Conservation (phyloP, 352 stramenopile species). For the Phytopythium helicoides region DNA sequence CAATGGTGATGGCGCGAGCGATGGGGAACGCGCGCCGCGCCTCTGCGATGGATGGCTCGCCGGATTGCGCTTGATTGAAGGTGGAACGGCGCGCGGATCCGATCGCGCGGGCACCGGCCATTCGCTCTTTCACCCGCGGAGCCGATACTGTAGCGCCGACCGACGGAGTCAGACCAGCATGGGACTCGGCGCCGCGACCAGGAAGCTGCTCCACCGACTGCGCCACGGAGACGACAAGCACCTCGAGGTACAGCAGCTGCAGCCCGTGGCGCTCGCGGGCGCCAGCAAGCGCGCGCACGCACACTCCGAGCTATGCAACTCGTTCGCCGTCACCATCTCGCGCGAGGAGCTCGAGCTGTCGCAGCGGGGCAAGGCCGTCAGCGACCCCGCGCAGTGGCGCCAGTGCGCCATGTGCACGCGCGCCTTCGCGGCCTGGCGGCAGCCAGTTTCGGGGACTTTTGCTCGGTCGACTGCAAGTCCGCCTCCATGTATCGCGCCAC, state of each 20-base stretch:
- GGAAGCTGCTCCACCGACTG: constrained; percentile 49
- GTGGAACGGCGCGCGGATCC: no score
- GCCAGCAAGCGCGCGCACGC: constrained; percentile 51
- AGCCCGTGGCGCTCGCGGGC: constrained; percentile 63
- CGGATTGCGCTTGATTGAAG: no score
- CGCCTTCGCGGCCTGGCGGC: constrained; percentile 61
- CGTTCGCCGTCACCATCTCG: constrained; percentile 48
- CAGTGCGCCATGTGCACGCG: constrained; percentile 60
- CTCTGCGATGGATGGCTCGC: no score
- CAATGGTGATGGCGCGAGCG: no score
- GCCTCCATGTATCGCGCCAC: constrained; percentile 45
- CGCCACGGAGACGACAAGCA: constrained; percentile 44
- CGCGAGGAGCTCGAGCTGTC: constrained; percentile 28
- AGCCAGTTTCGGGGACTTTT: constrained; percentile 51
- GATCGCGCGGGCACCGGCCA: no score
- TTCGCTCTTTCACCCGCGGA: no score
- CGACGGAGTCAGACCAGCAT: no score
- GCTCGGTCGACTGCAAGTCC: constrained; percentile 79
- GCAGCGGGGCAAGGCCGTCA: constrained; percentile 45
- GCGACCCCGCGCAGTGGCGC: constrained; percentile 38
- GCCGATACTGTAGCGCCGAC: no score
- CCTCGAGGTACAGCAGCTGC: constrained; percentile 54
- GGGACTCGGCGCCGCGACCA: constrained; percentile 41
- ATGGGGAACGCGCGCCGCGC: no score
- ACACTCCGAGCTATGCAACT: constrained; percentile 58